Evolutionary conservation across 495 filamentous ascomycete genomes (phyloP).

Genomic region (Hypoxylon rickii): DNA sequence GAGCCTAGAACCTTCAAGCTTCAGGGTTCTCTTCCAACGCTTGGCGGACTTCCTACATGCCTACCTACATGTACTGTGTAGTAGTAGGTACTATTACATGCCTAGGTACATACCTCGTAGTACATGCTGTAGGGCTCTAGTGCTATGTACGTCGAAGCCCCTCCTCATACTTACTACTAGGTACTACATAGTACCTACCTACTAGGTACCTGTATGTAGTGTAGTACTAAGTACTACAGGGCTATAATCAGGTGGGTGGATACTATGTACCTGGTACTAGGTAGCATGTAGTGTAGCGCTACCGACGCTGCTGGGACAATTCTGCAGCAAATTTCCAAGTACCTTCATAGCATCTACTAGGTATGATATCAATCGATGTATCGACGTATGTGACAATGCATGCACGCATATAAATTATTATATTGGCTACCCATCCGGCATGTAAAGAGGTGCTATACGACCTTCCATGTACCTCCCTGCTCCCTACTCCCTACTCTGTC

Average conservation of each 20-base stretch:
- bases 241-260: too few relatives aligned
- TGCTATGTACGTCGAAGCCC: too few relatives aligned
- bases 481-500: neutral
- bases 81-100: neutral
- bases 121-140: too few relatives aligned
- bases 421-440: slow-evolving; percentile 21
- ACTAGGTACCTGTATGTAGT: too few relatives aligned
- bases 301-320: too few relatives aligned
- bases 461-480: slow-evolving; percentile 1
- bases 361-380: too few relatives aligned
- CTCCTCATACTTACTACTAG: neutral
- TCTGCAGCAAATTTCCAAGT: too few relatives aligned
- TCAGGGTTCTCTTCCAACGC: neutral
- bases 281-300: too few relatives aligned
- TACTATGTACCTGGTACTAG: too few relatives aligned
- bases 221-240: too few relatives aligned
- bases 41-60: neutral
- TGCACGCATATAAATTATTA: slow-evolving; percentile 21
- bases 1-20: neutral
- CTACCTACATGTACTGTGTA: neutral
- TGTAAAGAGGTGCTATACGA: slow-evolving; percentile 21
- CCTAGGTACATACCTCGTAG: neutral
- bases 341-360: too few relatives aligned
- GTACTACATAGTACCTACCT: too few relatives aligned
- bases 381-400: slow-evolving; percentile 11